phyloP scores from a whole-genome alignment of 805 yeast genomes.

The Barnettozyma californica region DNA sequence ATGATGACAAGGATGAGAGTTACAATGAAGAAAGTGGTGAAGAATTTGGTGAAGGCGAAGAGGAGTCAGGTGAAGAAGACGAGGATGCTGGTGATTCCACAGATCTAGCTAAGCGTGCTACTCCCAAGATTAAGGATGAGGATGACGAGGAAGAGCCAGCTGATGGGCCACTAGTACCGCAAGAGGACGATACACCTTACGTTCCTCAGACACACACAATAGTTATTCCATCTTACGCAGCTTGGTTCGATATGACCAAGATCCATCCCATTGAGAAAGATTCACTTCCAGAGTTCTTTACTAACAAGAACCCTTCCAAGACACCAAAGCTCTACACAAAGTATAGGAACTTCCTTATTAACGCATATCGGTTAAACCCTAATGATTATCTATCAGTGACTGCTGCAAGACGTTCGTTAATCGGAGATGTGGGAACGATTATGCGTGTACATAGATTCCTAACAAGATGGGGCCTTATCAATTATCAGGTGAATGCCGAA shows the following conservation, averaged over 20 bases:
- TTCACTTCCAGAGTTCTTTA: slow-evolving; percentile 85
- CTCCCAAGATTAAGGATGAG: slow-evolving; percentile 17
- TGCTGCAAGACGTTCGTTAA: slow-evolving; percentile 83
- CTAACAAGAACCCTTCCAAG: slow-evolving; percentile 63
- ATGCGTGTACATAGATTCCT: slow-evolving; percentile 80
- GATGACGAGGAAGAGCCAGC: slow-evolving; percentile 7
- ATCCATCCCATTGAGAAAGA: slow-evolving; percentile 76
- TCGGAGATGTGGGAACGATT: slow-evolving; percentile 87
- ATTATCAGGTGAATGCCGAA: slow-evolving; percentile 85
- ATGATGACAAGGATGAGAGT: slow-evolving; percentile 3
- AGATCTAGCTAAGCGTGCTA: slow-evolving; percentile 11
- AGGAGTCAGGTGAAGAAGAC: slow-evolving; percentile 9
- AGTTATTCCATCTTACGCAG: slow-evolving; percentile 79
- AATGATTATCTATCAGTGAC: slow-evolving; percentile 86
- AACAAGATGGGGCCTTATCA: slow-evolving; percentile 89
- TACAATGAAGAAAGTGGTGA: slow-evolving; percentile 12
- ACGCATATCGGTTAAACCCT: slow-evolving; percentile 83
- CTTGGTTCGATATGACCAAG: slow-evolving; percentile 75
- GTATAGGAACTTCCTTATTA: slow-evolving; percentile 84
- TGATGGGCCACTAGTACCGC: slow-evolving; percentile 2
- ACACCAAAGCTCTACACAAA: slow-evolving; percentile 76
- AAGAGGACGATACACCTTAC: slow-evolving; percentile 19
- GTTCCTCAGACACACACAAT: slow-evolving; percentile 73
- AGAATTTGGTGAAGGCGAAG: slow-evolving; percentile 12
- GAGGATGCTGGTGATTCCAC: slow-evolving; percentile 5